Evolutionary conservation across 257 asterid species (phyloP), one percentile per base, ranked within the genome.

Genomic region (Coffea canephora): DNA sequence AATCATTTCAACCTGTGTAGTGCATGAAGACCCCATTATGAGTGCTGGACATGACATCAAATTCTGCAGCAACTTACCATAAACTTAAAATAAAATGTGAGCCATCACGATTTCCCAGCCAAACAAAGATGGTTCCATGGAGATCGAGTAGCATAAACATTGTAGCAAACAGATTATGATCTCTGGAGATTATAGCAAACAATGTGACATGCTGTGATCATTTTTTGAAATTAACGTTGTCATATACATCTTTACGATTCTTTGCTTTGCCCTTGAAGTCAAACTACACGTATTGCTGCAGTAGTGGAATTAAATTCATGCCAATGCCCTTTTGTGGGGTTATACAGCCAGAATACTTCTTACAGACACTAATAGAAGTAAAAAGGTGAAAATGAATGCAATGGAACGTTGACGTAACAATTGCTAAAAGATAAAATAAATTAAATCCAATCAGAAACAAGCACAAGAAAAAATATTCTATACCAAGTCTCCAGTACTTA

Each of bases 1-100:
- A 74, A 93, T 87, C 72, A 85, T 83, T 79, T 89, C 91, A n/a
- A 93, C 92, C 98, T 95, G 89, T 77, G 74, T 31, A 79, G 73
- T 77, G 80, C 77, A 61, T 73, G 66, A 78, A 72, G 64, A 79
- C 62, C 79, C 79, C 74, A 52, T 15, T 72, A 19, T 23, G 21
- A 59, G 36, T 55, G 18, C 0, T 25, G 77, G 7, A 25, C 74
- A 69, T 69, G 11, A 72, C 25, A 41, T 23, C 45, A 8, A 31
- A 59, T 21, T 41, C 41, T 49, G 74, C 0, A 45, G 34, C 64
- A 79, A 49, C 27, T 14, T 50, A 61, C 68, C n/a, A 76, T 73
- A 74, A 55, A 8, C 65, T n/a, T 11, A 31, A 50, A 18, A 18
- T 8, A 49, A 64, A 76, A 13, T 18, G n/a, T 71, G 75, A 52